Evolutionary conservation across 768 basidiomycete species (phyloP).

Genomic region (Xerocomus brunneocitrinus): DNA sequence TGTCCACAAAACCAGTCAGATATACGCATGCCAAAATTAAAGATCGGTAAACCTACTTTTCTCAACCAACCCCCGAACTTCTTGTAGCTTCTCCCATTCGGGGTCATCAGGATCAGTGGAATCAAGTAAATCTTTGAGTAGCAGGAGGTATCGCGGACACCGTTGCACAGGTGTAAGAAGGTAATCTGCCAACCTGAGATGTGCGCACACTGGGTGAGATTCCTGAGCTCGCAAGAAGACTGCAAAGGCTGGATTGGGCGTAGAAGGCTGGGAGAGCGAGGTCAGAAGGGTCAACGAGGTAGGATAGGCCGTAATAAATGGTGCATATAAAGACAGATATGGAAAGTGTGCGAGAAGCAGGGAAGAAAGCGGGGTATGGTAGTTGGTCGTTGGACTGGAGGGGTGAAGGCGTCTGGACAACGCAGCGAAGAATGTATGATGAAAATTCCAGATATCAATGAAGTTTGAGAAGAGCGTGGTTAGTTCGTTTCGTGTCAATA

Average conservation of each 20-base stretch:
- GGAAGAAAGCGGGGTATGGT: constrained; percentile 47
- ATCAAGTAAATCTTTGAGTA: constrained; percentile 76
- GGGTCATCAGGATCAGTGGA: constrained; percentile 60
- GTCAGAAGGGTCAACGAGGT: constrained; percentile 55
- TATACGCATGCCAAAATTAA: background rate
- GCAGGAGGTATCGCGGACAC: constrained; percentile 79
- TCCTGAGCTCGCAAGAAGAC: constrained; percentile 63
- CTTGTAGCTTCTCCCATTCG: constrained; percentile 60
- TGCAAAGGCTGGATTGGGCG: constrained; percentile 47
- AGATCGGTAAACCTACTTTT: constrained; percentile 51
- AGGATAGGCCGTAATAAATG: constrained; percentile 78
- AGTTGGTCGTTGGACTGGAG: constrained; percentile 12
- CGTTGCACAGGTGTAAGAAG: constrained; percentile 83
- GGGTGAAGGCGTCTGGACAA: constrained; percentile 42
- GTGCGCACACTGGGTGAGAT: constrained; percentile 63
- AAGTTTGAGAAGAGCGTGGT: constrained; percentile 83
- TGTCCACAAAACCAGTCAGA: constrained; percentile 29
- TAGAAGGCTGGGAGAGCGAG: constrained; percentile 45
- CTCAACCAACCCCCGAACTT: constrained; percentile 61
- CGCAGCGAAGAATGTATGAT: constrained; percentile 66
- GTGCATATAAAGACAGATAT: constrained; percentile 82
- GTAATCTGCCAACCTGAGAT: constrained; percentile 78
- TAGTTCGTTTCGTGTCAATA: constrained; percentile 66
- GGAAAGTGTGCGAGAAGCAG: constrained; percentile 79
- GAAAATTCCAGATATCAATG: constrained; percentile 88